Conservation (phyloP, 768 basidiomycete species). For the Lepiota venenata region DNA sequence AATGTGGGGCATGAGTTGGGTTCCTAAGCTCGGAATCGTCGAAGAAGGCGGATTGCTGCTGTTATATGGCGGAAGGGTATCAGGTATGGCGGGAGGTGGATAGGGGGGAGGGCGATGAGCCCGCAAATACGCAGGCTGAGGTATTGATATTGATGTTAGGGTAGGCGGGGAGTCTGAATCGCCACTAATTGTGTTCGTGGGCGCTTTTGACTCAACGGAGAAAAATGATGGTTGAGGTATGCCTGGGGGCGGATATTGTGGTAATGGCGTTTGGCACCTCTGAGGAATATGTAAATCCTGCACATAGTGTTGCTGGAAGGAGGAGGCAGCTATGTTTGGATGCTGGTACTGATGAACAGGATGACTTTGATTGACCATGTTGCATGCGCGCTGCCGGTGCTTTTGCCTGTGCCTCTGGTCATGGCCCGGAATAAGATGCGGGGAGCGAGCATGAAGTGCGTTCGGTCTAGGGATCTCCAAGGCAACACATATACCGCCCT, state of each 20-base stretch:
- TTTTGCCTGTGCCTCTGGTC: not conserved
- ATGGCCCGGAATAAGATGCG: not conserved
- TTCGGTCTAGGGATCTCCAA: slow-evolving; percentile 6
- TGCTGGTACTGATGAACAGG: slow-evolving; percentile 1
- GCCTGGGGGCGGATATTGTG: not conserved
- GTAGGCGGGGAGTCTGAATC: not conserved
- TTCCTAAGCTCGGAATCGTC: not conserved
- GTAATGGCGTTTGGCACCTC: slow-evolving; percentile 3
- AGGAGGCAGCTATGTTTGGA: not conserved
- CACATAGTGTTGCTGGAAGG: too few relatives aligned
- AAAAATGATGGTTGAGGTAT: not conserved
- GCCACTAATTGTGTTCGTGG: not conserved
- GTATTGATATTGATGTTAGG: not conserved
- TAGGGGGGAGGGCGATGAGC: not conserved
- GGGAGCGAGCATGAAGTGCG: not conserved
- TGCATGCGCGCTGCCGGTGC: not conserved
- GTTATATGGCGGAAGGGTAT: not conserved
- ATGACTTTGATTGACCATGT: not conserved
- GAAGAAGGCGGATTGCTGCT: not conserved
- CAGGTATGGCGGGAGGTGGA: not conserved
- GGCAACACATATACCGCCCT: slow-evolving; percentile 7
- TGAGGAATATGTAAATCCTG: not conserved
- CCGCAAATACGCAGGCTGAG: not conserved
- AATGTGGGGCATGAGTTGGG: not conserved
- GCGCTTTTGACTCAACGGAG: not conserved